A percentile compares a stretch with the other conserved stretches of the same genome.
Conservation (phyloP, 768 basidiomycete species). For the Paxillus involutus region DNA sequence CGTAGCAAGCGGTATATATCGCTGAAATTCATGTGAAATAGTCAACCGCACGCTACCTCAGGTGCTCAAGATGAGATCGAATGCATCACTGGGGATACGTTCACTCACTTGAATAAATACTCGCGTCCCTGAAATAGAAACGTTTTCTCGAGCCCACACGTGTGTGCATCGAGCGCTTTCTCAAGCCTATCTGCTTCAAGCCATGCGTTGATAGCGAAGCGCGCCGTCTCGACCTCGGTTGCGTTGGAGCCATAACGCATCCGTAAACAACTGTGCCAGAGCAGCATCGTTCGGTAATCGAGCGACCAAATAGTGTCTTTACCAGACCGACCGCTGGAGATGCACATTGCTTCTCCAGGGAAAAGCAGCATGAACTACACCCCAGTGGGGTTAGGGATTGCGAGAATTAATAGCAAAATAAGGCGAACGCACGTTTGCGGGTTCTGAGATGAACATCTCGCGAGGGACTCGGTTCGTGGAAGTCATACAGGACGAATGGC, state of each 20-base stretch:
- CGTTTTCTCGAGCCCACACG: constrained; percentile 64
- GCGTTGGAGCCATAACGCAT: constrained; percentile 46
- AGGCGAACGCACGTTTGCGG: constrained; percentile 54
- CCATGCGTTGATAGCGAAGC: constrained; percentile 70
- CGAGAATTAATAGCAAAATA: not conserved
- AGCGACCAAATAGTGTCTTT: constrained; percentile 79
- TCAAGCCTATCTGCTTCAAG: constrained; percentile 69
- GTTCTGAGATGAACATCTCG: constrained; percentile 60
- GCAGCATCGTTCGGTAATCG: constrained; percentile 63
- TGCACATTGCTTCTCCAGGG: constrained; percentile 61
- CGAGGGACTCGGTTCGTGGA: constrained; percentile 39
- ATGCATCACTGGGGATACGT: not conserved
- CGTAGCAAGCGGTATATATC: constrained; percentile 58
- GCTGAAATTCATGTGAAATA: constrained; percentile 68
- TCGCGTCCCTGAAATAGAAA: constrained; percentile 72
- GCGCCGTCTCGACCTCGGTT: constrained; percentile 51
- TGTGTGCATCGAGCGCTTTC: constrained; percentile 58
- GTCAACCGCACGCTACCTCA: constrained; percentile 62
- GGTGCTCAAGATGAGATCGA: constrained; percentile 1
- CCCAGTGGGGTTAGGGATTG: not conserved
- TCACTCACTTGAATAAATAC: constrained; percentile 71
- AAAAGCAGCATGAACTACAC: constrained; percentile 70
- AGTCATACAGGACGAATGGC: constrained; percentile 59
- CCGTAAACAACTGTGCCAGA: constrained; percentile 73
- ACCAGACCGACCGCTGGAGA: constrained; percentile 32